Base-by-base conservation (phyloP, 2,329 filamentous ascomycete genomes). In the Stagonosporopsis tanaceti region DNA sequence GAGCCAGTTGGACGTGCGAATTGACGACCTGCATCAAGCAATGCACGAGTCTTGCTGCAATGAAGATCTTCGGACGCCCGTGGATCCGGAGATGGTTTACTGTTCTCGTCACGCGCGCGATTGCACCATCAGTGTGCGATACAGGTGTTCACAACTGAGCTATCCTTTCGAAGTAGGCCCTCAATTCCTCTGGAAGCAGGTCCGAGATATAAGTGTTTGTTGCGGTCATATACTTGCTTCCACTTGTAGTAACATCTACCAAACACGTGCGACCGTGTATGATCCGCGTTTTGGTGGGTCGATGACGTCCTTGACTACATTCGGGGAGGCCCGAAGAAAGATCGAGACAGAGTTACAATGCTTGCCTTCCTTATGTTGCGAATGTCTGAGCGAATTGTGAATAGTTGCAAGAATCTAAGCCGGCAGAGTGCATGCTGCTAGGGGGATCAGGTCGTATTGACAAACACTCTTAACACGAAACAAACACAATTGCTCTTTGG, bases 11-110 rank as follows among this genome's bases (percentile, higher is more conserved):
- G 32, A 44, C 30, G 22, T 55, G 48, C 57, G 27, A 25, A 4
- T 14, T 37, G 27, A 42, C 50, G 32, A 45, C 45, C 39, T 58
- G 50, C 56, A 30, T 53, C 50, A 50, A 38, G 55, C 46, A 46
- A 32, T 28, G 40, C 28, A 41, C 41, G 24, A 30, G 44, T 34
- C 8, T 39, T 22, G 9, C 40, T 45, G 46, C 40, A 24, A 42
- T 46, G 32, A 28, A 39, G 32, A 56, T 59, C 56, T 39, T 35
- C 35, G 39, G 50, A 42, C 15, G 41, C 35, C 22, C 50, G 34
- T 46, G 27, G 14, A 25, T 44, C 45, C 34, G 47, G 24, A 24
- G 17, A 27, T 40, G 9, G 20, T 28, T 34, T 24, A 17, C 27
- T 27, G 24, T 34, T 15, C 15, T 27, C 24, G 24, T 50, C 34